A percentile compares a stretch with the other conserved stretches of the same genome.
These are phyloP conservation scores for Stachybotrys chlorohalonatus DNA, from an alignment of 2,329 filamentous ascomycete genomes.

Conservation along the genomic window DNA sequence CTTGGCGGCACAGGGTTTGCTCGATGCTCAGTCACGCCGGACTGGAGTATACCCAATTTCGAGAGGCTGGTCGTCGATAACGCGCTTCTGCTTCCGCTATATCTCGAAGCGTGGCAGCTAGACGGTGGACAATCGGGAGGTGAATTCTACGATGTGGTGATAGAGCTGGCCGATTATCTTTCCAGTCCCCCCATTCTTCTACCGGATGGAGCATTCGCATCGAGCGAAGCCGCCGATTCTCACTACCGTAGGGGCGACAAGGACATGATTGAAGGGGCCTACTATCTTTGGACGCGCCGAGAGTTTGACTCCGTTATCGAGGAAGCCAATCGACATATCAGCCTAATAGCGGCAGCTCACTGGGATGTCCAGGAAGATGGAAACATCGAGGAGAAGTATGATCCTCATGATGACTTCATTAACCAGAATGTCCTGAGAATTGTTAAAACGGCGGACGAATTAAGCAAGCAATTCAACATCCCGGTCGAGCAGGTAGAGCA, in stretches of 20 bases:
- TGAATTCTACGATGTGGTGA: slow-evolving; percentile 68
- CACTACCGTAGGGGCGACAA: slow-evolving; percentile 62
- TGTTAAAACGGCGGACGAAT: slow-evolving; percentile 53
- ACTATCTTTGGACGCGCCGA: slow-evolving; percentile 86
- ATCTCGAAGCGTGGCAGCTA: slow-evolving; percentile 75
- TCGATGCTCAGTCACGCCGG: slow-evolving; percentile 79
- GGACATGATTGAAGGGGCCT: slow-evolving; percentile 84
- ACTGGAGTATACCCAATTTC: slow-evolving; percentile 94
- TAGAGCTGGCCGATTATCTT: slow-evolving; percentile 82
- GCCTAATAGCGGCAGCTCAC: slow-evolving; percentile 68
- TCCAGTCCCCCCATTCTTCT: slow-evolving; percentile 61
- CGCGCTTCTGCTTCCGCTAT: slow-evolving; percentile 72
- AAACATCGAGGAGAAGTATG: slow-evolving; percentile 73
- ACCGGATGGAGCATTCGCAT: slow-evolving; percentile 66
- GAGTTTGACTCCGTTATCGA: slow-evolving; percentile 71
- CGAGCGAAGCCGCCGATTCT: slow-evolving; percentile 87
- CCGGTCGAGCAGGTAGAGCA: slow-evolving; percentile 58
- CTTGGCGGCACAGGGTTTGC: slow-evolving; percentile 45
- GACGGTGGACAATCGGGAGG: slow-evolving; percentile 40
- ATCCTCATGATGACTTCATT: slow-evolving; percentile 88
- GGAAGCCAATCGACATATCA: slow-evolving; percentile 42
- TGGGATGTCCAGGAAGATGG: slow-evolving; percentile 79
- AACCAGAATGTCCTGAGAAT: slow-evolving; percentile 84
- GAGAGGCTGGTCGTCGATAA: slow-evolving; percentile 97
- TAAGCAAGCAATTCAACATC: slow-evolving; percentile 68